Evolutionary conservation across 164 flowering plant species (phyloP).

Genomic region (Euptelea pleiosperma): DNA sequence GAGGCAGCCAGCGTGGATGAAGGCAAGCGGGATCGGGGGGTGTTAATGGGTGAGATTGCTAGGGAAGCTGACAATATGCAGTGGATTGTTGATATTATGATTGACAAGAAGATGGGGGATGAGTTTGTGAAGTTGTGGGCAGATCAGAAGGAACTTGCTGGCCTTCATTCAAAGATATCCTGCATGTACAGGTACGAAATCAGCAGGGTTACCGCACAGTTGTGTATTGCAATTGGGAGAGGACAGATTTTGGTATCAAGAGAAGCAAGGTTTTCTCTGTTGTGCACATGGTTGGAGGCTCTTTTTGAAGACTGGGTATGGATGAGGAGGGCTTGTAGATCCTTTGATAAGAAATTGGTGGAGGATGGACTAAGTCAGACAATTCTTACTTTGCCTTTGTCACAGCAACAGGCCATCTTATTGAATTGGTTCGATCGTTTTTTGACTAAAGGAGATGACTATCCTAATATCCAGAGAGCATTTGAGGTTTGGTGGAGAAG

Average conservation of each 20-base stretch:
- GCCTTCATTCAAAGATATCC: slow-evolving; percentile 79
- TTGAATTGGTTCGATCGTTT: slow-evolving; percentile 77
- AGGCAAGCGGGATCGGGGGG: slow-evolving; percentile 47
- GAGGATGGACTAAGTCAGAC: slow-evolving; percentile 88
- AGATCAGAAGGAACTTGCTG: slow-evolving; percentile 78
- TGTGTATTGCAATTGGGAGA: slow-evolving; percentile 76
- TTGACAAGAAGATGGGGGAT: slow-evolving; percentile 62
- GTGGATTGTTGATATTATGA: slow-evolving; percentile 80
- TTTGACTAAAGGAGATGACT: slow-evolving; percentile 79
- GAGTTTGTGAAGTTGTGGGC: slow-evolving; percentile 91
- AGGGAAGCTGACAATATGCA: slow-evolving; percentile 83
- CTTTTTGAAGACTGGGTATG: slow-evolving; percentile 83
- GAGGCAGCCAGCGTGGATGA: slow-evolving; percentile 57
- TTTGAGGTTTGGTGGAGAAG: slow-evolving; percentile 98
- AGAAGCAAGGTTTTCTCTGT: slow-evolving; percentile 52
- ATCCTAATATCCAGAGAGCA: slow-evolving; percentile 83
- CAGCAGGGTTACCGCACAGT: slow-evolving; percentile 80
- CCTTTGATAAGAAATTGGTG: slow-evolving; percentile 67
- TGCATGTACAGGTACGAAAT: slow-evolving; percentile 73
- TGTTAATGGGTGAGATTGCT: slow-evolving; percentile 68
- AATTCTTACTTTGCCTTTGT: slow-evolving; percentile 74
- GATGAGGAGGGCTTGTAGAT: slow-evolving; percentile 70
- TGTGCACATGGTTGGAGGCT: slow-evolving; percentile 85
- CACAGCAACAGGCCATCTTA: slow-evolving; percentile 67
- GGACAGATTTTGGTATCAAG: slow-evolving; percentile 67